Base-by-base conservation (phyloP, 495 filamentous ascomycete genomes). In the Lasiosphaeriaceae sp. region DNA sequence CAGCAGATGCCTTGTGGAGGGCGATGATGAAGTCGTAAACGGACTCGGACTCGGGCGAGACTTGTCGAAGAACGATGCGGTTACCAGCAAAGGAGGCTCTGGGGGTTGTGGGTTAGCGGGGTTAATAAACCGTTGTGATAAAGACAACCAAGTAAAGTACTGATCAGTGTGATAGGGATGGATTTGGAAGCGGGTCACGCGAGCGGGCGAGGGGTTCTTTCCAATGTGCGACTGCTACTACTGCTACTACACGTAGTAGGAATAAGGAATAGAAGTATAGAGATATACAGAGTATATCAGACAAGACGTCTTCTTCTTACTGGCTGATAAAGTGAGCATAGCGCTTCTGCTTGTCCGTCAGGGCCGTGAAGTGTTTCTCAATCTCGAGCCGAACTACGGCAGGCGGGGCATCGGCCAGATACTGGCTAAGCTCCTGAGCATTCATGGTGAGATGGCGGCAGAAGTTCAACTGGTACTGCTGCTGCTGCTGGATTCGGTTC, bases 291-390 rank as follows among this genome's bases (percentile, higher is more conserved):
- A 4, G 4, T 9, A 17, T 43, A 37, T 37, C 34, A 37, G 9
- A 37, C 39, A 12, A 4, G 39, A 43, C 34, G 34, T 31, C 26
- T 31, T 3, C 26, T 31, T 47, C 77, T 59, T 81, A 92, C 90
- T 82, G 79, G 80, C 87, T 92, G 66, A 97, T 90, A 64, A 89
- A 89, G 71, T 98, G 94, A 35, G 94, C 92, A 74, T 98, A 98
- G 70, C 83, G 83, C 69, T 89, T 90, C 76, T 92, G 80, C 61
- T 86, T 77, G 64, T 90, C 84, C 41, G 80, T 84, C 54, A 98
- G 74, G 12, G 88, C 83, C 43, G 91, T 86, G 70, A 97, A 98
- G 70, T 97, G 94, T 52, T 87, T 84, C 74, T 89, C 90, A 68
- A 97, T 89, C 64, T 88, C 86, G 31, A 98, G 82, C 19, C 85